Base-by-base conservation (phyloP, 139 green algal genomes). In the Closterium sp. region DNA sequence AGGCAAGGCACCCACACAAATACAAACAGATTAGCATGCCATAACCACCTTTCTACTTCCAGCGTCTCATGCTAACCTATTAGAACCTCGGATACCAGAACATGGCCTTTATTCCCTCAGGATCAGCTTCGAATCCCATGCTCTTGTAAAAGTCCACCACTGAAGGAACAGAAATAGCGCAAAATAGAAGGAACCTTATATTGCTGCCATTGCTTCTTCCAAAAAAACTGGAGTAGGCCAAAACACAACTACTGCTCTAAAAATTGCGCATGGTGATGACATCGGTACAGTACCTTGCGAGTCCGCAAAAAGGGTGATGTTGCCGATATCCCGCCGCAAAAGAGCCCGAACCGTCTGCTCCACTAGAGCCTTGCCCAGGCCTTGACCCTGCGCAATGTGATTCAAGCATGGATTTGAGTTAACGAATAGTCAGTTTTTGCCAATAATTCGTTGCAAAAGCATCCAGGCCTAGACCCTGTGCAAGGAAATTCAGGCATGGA, bases 301-400 rank as follows among this genome's bases (percentile, higher is more conserved):
- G 86, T 99, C 98, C 0, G 98, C 98, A 95, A 99, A 99, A 9
- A 99, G 95, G 5, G 97, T 99, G 95, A 99, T 99, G 96, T 99
- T 99, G 85, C 91, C 95, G 86, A 99, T 99, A 89, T 99, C 98
- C 19, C 95, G 90, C 31, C 96, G 95, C 90, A 99, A 92, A 92
- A 99, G 94, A 24, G 95, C 94, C 27, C 96, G 91, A 88, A 98
- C 96, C 96, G 98, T 98, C 73, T 98, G 95, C 95, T 98, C 97
- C 93, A 99, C 97, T 9, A 99, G 94, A 0, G 97, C 97, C 93
- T 98, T 99, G 73, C 98, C 98, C 88, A 99, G 93, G 9, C 98
- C 98, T 94, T 98, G 95, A 9, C 95, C 95, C 93, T 96, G 95
- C 27, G 62, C 17, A 2, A 24, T 13, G 19, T 79, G 62, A 79